These are phyloP conservation scores for Irpex rosettiformis DNA, from an alignment of 1,284 basidiomycete genomes.

Conservation along the genomic window DNA sequence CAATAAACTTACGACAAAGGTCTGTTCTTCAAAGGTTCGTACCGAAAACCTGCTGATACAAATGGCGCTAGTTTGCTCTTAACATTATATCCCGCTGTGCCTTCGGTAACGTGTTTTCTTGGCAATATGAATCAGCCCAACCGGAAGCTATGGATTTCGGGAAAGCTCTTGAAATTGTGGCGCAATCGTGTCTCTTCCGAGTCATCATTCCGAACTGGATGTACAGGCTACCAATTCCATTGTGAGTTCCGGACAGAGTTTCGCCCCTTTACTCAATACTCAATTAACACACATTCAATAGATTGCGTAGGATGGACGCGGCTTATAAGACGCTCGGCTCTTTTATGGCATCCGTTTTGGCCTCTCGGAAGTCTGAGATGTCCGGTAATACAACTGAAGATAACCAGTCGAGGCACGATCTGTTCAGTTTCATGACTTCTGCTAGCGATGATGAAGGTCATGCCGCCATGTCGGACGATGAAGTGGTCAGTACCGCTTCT, in stretches of 20 bases:
- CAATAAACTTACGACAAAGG: not conserved
- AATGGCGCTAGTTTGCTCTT: conserved; percentile 4
- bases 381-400: not conserved
- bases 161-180: conserved; percentile 5
- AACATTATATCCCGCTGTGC: conserved; percentile 8
- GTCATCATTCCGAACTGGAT: conserved; percentile 9
- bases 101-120: conserved; percentile 8
- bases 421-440: conserved; percentile 12
- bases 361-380: not conserved
- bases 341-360: conserved; percentile 6
- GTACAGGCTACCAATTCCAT: conserved; percentile 12
- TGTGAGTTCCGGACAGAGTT: not conserved
- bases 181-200: not conserved
- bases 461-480: conserved; percentile 11
- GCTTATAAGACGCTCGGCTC: not conserved
- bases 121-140: conserved; percentile 1
- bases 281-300: not conserved
- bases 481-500: conserved; percentile 13
- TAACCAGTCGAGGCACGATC: conserved; percentile 1
- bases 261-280: no score
- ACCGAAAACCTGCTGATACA: not conserved
- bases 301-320: conserved; percentile 6
- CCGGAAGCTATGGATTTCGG: conserved; percentile 1
- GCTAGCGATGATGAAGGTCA: conserved; percentile 15
- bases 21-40: not conserved